Percentiles rank a stretch among this genome's conserved stretches.
Evolutionary conservation across 2,329 filamentous ascomycete species (phyloP).

Genomic region (Monosporascus sp.): DNA sequence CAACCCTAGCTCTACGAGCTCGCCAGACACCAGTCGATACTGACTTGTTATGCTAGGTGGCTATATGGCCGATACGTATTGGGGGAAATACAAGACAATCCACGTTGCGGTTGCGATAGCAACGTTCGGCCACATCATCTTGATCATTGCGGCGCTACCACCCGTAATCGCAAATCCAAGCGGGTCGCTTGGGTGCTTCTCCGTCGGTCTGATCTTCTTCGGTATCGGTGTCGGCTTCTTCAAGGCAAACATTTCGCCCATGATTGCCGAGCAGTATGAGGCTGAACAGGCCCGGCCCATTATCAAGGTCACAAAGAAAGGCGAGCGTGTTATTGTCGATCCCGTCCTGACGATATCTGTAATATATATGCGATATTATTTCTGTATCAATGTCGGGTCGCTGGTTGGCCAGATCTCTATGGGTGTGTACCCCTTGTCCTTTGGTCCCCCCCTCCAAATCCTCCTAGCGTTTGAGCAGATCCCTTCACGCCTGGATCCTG

Average conservation of each 20-base stretch:
- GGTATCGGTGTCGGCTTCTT: conserved; percentile 61
- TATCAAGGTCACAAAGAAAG: conserved; percentile 43
- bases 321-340: conserved; percentile 56
- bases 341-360: conserved; percentile 52
- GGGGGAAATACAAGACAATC: conserved; percentile 60
- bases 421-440: conserved; percentile 17
- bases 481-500: no score
- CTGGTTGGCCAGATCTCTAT: conserved; percentile 58
- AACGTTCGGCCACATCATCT: conserved; percentile 52
- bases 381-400: conserved; percentile 65
- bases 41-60: conserved; percentile 28
- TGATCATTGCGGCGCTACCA: conserved; percentile 55
- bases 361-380: conserved; percentile 63
- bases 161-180: conserved; percentile 47
- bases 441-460: no score
- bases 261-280: conserved; percentile 56
- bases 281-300: conserved; percentile 41
- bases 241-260: conserved; percentile 61
- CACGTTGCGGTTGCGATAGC: conserved; percentile 51
- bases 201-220: conserved; percentile 55
- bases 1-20: no score
- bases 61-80: conserved; percentile 52
- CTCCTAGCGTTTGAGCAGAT: no score
- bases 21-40: neutral
- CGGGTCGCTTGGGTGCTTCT: conserved; percentile 49